Evolutionary conservation across 768 basidiomycete species (phyloP), one percentile per base, ranked within the genome.

Genomic region (Kwoniella dejecticola): DNA sequence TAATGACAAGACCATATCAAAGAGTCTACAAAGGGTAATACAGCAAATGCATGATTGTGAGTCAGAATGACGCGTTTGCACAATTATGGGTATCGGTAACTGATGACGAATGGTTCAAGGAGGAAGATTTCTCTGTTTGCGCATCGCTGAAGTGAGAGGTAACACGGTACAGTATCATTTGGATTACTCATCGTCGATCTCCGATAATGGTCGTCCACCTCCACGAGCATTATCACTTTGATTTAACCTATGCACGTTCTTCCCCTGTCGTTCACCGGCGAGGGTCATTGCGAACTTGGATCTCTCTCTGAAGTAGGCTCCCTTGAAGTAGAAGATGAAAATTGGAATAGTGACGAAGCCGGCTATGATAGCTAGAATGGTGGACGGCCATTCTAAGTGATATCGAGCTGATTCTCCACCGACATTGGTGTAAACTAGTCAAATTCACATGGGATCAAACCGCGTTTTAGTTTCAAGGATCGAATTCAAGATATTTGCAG

Each of bases 311-410:
- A 74, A 69, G 52, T 62, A 69, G 1, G 45, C 40, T 3, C 72
- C 72, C 11, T 71, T 40, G 45, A 21, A 63, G 57, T 67, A 67
- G 66, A 74, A 74, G 23, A 74, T 55, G 46, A 57, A 74, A 46
- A 74, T 64, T 1, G 72, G 72, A 36, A 71, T 64, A 21, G 63
- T 64, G 13, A 69, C 54, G 33, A 74, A n/a, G 3, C 48, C 56
- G 15, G 66, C 65, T 27, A 74, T 40, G 61, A 64, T 57, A 24
- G 68, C 68, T 13, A 74, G 57, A 45, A 74, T 74, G 11, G 70
- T 69, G 0, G 65, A 60, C 6, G 70, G 66, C 69, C 67, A 74
- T 60, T 67, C 70, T 24, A 71, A 65, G 40, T 65, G 64, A 1
- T 58, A 50, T 24, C 64, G 50, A 23, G 56, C 63, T 5, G 38